These are phyloP conservation scores for Carex kokanica DNA, from an alignment of 176 grass and related monocot species.

Conservation along the genomic window DNA sequence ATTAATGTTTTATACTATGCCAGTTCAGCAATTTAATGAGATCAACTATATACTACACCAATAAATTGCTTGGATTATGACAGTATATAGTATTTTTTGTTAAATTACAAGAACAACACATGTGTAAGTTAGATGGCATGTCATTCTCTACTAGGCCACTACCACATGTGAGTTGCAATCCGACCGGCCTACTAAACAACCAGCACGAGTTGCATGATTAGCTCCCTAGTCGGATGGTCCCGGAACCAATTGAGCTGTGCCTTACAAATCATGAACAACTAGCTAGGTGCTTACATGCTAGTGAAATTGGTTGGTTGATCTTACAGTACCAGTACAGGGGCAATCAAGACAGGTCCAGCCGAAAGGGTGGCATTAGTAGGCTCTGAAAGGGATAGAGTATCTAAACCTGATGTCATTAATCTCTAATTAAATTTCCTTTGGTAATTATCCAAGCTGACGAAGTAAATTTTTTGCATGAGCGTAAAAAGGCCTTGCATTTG, in stretches of 20 bases:
- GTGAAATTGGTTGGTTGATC: constrained; percentile 4
- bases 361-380: constrained; percentile 9
- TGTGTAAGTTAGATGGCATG: constrained; percentile 26
- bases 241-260: constrained; percentile 10
- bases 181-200: constrained; percentile 19
- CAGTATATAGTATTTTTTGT: neutral
- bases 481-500: neutral
- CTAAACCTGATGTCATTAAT: neutral
- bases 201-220: constrained; percentile 14
- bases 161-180: constrained; percentile 20
- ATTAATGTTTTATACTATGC: neutral
- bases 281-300: constrained; percentile 1
- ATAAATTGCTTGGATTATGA: constrained; percentile 2
- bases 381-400: constrained; percentile 25
- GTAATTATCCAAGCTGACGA: neutral
- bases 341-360: constrained; percentile 15
- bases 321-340: constrained; percentile 9
- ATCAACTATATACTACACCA: neutral
- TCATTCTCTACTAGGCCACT: constrained; percentile 20
- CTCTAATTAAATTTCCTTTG: neutral
- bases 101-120: constrained; percentile 15
- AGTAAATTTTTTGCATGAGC: neutral
- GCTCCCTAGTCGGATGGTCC: constrained; percentile 14
- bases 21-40: neutral
- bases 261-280: constrained; percentile 13